Evolutionary conservation across 257 asterid species (phyloP).

Genomic region (Echites panduratus): DNA sequence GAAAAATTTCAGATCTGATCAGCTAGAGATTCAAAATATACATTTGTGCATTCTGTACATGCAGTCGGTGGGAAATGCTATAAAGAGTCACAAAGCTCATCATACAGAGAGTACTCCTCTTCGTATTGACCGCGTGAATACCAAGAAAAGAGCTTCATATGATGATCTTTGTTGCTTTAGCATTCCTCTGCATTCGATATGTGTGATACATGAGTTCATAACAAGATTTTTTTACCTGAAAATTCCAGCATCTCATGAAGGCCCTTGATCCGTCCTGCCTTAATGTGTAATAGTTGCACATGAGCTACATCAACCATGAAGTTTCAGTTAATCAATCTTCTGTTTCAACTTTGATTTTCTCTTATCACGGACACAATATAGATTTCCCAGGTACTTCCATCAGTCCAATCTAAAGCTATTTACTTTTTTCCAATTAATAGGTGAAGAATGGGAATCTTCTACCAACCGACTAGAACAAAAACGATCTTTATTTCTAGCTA

Average conservation of each 20-base stretch:
- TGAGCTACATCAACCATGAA: constrained; percentile 47
- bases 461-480: not conserved
- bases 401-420: not conserved
- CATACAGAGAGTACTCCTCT: no score
- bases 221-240: constrained; percentile 47
- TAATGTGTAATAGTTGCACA: constrained; percentile 92
- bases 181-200: not conserved
- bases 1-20: not conserved
- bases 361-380: not conserved
- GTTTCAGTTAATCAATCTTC: not conserved
- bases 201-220: not conserved
- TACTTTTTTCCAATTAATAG: not conserved
- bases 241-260: constrained; percentile 73
- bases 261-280: constrained; percentile 95
- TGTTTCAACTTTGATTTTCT: not conserved
- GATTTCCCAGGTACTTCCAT: no score
- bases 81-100: no score
- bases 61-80: not conserved
- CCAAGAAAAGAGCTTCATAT: no score
- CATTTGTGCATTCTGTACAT: not conserved
- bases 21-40: not conserved
- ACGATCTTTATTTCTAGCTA: not conserved
- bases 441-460: not conserved
- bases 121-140: no score
- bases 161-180: no score